These are phyloP conservation scores for Fusarium sp. DNA, from an alignment of 2,329 filamentous ascomycete genomes.

Conservation along the genomic window DNA sequence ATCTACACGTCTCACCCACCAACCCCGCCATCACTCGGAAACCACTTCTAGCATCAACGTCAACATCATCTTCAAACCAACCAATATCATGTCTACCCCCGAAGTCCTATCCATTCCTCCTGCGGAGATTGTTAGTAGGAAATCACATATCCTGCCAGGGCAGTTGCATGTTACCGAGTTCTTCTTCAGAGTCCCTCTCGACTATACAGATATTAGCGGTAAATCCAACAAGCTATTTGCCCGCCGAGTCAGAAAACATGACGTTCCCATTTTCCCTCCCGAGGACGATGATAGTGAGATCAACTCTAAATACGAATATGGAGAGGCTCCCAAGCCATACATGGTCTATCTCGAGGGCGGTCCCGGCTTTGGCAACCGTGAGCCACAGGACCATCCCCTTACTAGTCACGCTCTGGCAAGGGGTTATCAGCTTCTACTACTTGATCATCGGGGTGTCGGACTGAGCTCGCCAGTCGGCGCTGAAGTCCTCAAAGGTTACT, in stretches of 20 bases:
- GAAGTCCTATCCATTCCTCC: constrained; percentile 49
- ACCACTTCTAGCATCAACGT: constrained; percentile 12
- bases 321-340: constrained; percentile 62
- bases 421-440: constrained; percentile 85
- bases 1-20: constrained; percentile 2
- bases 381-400: constrained; percentile 79
- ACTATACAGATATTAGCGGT: constrained; percentile 72
- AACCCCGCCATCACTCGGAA: constrained; percentile 30
- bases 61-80: constrained; percentile 4
- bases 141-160: constrained; percentile 64
- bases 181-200: constrained; percentile 87
- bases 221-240: constrained; percentile 81
- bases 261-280: constrained; percentile 67
- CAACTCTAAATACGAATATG: constrained; percentile 24
- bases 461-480: constrained; percentile 84
- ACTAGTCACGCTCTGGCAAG: constrained; percentile 78
- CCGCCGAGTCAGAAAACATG: constrained; percentile 76
- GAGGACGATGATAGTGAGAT: constrained; percentile 45
- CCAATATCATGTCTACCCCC: constrained; percentile 23
- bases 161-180: constrained; percentile 82
- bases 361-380: constrained; percentile 80
- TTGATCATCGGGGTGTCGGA: constrained; percentile 94
- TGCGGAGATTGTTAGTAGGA: constrained; percentile 57
- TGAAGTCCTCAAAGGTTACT: constrained; percentile 69
- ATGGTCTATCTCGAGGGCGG: constrained; percentile 87